These are phyloP conservation scores for Sambucus nigra DNA, from an alignment of 129 eudicot genomes.

Conservation along the genomic window DNA sequence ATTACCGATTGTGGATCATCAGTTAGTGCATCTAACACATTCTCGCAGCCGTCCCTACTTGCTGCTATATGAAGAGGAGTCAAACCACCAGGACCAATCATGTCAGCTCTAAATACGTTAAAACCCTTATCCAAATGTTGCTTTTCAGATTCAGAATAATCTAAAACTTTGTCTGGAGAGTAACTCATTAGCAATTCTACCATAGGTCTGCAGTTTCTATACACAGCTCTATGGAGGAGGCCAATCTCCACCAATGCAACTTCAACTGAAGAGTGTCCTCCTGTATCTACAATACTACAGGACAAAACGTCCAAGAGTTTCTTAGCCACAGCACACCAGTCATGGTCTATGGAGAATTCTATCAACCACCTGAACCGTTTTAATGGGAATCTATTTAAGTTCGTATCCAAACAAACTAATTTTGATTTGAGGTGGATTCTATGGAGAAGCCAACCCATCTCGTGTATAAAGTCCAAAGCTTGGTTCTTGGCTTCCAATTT, in stretches of 20 bases:
- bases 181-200: constrained; percentile 51
- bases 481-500: constrained; percentile 24
- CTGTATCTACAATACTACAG: constrained; percentile 36
- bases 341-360: constrained; percentile 70
- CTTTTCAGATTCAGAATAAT: constrained; percentile 12
- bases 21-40: constrained; percentile 69
- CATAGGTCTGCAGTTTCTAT: constrained; percentile 56
- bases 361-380: constrained; percentile 66
- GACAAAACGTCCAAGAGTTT: constrained; percentile 54
- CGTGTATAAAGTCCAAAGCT: constrained; percentile 73
- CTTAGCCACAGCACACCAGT: constrained; percentile 82
- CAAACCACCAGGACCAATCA: constrained; percentile 73
- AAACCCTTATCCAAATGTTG: constrained; percentile 11
- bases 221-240: constrained; percentile 80
- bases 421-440: constrained; percentile 35
- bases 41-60: constrained; percentile 53
- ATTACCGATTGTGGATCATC: constrained; percentile 79
- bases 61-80: constrained; percentile 98
- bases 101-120: constrained; percentile 72
- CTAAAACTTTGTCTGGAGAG: constrained; percentile 20
- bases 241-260: constrained; percentile 53
- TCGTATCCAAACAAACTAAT: constrained; percentile 26
- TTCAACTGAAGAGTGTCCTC: constrained; percentile 40
- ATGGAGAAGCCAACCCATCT: constrained; percentile 97
- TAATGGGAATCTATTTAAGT: constrained; percentile 45